Conservation (phyloP, 78 protist species). For the Cavenderia fasciculata region DNA sequence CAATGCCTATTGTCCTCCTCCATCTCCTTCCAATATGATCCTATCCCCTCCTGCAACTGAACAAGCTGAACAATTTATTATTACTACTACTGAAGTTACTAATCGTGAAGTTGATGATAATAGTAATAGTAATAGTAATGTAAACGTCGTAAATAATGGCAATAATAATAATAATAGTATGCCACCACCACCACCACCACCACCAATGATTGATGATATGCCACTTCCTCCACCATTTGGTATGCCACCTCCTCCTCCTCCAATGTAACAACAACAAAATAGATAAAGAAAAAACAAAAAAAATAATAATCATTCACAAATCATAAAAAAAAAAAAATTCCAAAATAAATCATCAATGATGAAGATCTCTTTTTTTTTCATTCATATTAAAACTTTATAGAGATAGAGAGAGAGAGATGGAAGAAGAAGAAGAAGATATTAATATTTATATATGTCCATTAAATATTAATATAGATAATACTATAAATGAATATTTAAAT, state of each 20-base stretch:
- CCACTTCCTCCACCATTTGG: constrained; percentile 79
- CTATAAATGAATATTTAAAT: background rate
- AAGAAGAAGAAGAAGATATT: background rate
- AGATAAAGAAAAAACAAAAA: background rate
- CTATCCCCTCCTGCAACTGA: constrained; percentile 73
- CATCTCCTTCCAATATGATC: constrained; percentile 60
- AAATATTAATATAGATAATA: background rate
- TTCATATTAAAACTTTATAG: background rate
- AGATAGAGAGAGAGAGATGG: background rate
- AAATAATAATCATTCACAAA: background rate
- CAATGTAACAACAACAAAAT: constrained; percentile 27
- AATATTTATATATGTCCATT: background rate
- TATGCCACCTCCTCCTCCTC: constrained; percentile 81
- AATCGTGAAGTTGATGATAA: constrained; percentile 53
- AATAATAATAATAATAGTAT: background rate
- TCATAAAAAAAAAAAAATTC: background rate
- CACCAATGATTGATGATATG: constrained; percentile 44
- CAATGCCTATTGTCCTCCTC: constrained; percentile 70
- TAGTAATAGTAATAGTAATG: background rate
- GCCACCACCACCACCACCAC: constrained; percentile 81
- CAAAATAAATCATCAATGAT: background rate
- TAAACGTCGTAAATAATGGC: background rate
- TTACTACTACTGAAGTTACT: constrained; percentile 56
- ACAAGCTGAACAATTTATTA: constrained; percentile 73
- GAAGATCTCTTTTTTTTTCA: no score